phyloP scores from a whole-genome alignment of 23 red algal genomes.

The Gracilaria domingensis region DNA sequence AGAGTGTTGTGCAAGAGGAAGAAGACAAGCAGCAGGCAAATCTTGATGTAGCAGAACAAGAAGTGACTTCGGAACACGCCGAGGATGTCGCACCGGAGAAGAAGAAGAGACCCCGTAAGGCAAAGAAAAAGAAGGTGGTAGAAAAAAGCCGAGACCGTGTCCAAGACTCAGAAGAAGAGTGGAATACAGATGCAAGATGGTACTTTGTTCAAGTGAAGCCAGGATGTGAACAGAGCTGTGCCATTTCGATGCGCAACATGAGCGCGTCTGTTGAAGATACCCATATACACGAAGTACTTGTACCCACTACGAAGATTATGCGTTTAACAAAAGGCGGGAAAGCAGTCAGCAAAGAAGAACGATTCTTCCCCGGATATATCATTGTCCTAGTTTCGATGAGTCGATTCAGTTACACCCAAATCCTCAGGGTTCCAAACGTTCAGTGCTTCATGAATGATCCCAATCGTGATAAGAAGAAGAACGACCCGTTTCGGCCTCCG shows the following conservation, averaged over 20 bases:
- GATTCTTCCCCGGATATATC: constrained; percentile 84
- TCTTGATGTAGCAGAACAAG: neutral
- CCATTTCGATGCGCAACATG: constrained; percentile 74
- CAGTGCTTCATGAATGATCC: constrained; percentile 85
- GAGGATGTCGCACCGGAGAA: constrained; percentile 17
- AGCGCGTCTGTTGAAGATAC: constrained; percentile 60
- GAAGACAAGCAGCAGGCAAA: neutral
- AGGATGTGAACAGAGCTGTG: constrained; percentile 71
- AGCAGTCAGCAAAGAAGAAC: constrained; percentile 75
- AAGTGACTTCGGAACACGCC: neutral
- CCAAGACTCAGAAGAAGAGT: constrained; percentile 20
- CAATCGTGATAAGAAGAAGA: constrained; percentile 74
- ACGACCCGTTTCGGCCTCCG: constrained; percentile 68
- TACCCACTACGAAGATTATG: constrained; percentile 77
- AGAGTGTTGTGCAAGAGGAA: neutral
- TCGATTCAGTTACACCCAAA: constrained; percentile 59
- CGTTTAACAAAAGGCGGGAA: constrained; percentile 74
- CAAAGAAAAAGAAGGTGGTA: neutral
- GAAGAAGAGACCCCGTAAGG: neutral
- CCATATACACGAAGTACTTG: constrained; percentile 71
- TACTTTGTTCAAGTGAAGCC: constrained; percentile 87
- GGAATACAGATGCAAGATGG: constrained; percentile 67
- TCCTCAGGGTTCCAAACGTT: constrained; percentile 71
- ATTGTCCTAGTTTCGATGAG: constrained; percentile 80
- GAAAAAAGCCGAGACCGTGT: neutral